phyloP scores from a whole-genome alignment of 139 green algal genomes.

The Gonium pectorale region DNA sequence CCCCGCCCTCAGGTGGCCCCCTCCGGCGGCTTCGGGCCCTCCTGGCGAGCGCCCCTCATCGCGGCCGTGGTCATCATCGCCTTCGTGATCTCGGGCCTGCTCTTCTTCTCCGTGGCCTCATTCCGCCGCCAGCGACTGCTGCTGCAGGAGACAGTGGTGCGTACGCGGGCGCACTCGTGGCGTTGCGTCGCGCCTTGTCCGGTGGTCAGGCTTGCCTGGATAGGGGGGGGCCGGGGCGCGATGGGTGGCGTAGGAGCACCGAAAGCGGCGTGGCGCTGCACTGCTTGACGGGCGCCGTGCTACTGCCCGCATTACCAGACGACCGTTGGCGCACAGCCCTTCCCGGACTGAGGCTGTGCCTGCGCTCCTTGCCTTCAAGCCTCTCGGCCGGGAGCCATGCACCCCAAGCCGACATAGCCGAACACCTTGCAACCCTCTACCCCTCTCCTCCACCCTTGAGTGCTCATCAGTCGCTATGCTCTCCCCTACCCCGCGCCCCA shows the following conservation, averaged over 20 bases:
- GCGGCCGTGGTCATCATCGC: constrained; percentile 55
- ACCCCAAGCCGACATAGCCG: too few species aligned
- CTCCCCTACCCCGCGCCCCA: neutral
- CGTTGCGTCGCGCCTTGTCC: neutral
- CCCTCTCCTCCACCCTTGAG: neutral
- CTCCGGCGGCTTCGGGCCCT: neutral
- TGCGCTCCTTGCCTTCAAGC: neutral
- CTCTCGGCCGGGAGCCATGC: neutral
- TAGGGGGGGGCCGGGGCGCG: neutral
- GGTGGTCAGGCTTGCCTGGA: neutral
- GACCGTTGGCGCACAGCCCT: too few species aligned
- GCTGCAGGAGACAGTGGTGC: constrained; percentile 56
- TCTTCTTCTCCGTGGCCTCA: constrained; percentile 45
- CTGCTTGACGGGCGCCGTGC: neutral
- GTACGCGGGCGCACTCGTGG: neutral
- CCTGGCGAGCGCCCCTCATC: constrained; percentile 39
- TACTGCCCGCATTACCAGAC: too few species aligned
- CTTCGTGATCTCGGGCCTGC: constrained; percentile 46
- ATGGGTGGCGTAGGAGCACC: neutral
- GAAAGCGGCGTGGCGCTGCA: neutral
- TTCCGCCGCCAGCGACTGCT: constrained; percentile 55
- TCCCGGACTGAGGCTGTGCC: neutral
- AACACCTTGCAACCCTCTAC: too few species aligned
- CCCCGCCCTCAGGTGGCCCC: constrained; percentile 28
- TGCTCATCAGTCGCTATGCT: neutral